Percentiles rank a stretch among this genome's conserved stretches.
Evolutionary conservation across 192 early-diverging fungal genomes (phyloP).

Genomic region (Backusella circina): DNA sequence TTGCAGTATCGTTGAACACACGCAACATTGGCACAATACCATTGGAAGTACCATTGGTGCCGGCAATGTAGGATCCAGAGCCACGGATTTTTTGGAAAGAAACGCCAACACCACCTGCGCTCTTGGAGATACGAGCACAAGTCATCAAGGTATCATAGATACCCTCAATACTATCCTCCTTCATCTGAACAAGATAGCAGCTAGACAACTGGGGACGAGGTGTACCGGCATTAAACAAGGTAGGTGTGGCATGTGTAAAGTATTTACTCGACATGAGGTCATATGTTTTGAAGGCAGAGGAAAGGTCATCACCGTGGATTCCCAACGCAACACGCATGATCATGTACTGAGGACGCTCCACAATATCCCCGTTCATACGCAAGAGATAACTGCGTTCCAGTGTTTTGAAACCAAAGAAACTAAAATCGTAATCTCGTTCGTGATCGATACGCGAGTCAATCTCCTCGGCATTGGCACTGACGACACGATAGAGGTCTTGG

Average conservation of each 20-base stretch:
- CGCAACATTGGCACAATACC: conserved; percentile 96
- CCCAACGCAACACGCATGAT: conserved; percentile 96
- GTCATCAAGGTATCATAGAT: conserved; percentile 96
- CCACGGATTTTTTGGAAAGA: conserved; percentile 95
- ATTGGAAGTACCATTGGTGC: conserved; percentile 95
- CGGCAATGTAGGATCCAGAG: conserved; percentile 93
- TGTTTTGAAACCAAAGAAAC: conserved; percentile 99
- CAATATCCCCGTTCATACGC: conserved; percentile 72
- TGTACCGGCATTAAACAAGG: conserved; percentile 97
- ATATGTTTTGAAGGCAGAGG: conserved; percentile 87
- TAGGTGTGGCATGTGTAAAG: conserved; percentile 96
- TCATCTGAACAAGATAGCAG: conserved; percentile 93
- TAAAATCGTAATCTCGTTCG: conserved; percentile 93
- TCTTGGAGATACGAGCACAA: conserved; percentile 95
- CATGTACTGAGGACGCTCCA: conserved; percentile 96
- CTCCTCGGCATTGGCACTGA: conserved; percentile 66
- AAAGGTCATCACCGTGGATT: conserved; percentile 91
- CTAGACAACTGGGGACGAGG: conserved; percentile 92
- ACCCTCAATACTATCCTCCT: conserved; percentile 93
- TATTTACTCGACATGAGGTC: conserved; percentile 88
- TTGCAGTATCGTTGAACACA: conserved; percentile 96
- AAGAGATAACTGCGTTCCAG: conserved; percentile 91
- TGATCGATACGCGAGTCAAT: conserved; percentile 89
- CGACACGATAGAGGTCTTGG: conserved; percentile 60
- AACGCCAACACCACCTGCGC: conserved; percentile 93